These are phyloP conservation scores for Termitomyces sp. DNA, from an alignment of 768 basidiomycete species.

Conservation along the genomic window DNA sequence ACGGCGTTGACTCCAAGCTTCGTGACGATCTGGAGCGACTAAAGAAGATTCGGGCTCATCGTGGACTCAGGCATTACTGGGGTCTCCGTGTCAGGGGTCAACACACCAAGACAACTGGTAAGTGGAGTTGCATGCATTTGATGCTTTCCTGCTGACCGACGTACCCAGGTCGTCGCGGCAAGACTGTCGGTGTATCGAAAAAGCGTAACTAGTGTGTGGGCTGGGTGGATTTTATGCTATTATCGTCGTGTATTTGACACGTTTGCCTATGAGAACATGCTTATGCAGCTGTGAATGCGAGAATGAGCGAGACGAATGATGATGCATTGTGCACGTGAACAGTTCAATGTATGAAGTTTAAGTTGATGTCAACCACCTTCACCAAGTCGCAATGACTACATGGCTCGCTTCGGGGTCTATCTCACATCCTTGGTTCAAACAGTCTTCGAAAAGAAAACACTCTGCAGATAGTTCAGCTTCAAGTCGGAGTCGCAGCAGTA, in stretches of 20 bases:
- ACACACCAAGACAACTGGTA: slow-evolving; percentile 98
- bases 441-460: slow-evolving; percentile 38
- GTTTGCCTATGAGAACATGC: slow-evolving; percentile 11
- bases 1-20: slow-evolving; percentile 95
- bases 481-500: slow-evolving; percentile 5
- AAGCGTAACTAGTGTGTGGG: slow-evolving; percentile 54
- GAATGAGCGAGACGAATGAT: not conserved
- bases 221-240: slow-evolving; percentile 7
- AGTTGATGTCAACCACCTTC: too few relatives aligned
- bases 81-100: slow-evolving; percentile 96
- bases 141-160: slow-evolving; percentile 3
- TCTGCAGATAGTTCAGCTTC: slow-evolving; percentile 14
- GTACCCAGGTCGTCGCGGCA: slow-evolving; percentile 79
- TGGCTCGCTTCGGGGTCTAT: slow-evolving; percentile 25
- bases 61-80: slow-evolving; percentile 91
- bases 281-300: not conserved
- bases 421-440: slow-evolving; percentile 43
- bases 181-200: slow-evolving; percentile 96
- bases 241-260: slow-evolving; percentile 12
- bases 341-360: not conserved
- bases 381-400: slow-evolving; percentile 18
- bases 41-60: slow-evolving; percentile 98
- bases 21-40: slow-evolving; percentile 97
- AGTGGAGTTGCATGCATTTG: slow-evolving; percentile 20
- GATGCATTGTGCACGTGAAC: slow-evolving; percentile 9